Evolutionary conservation across 495 filamentous ascomycete species (phyloP), one percentile per base, ranked within the genome.

Genomic region (Annulohypoxylon nitens): DNA sequence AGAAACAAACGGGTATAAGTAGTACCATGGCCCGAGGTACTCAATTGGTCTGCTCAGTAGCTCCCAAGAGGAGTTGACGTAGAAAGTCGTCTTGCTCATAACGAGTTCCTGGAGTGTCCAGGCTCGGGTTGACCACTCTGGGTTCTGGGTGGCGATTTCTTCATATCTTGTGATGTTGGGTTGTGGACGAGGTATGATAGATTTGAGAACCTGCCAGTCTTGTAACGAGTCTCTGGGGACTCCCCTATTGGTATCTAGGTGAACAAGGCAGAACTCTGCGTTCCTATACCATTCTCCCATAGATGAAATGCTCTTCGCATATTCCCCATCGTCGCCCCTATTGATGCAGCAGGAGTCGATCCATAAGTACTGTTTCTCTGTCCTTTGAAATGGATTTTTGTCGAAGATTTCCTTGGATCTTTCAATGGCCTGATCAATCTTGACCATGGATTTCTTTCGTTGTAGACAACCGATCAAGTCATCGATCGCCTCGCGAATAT

Each of bases 71-170:
- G 77, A 78, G 54, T 86, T 86, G 34, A 81, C 79, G 68, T 82
- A 85, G 72, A 79, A 85, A 1, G 82, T 82, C 25, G 80, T 78
- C 74, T 81, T 83, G 71, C 84, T 86, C 77, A 84, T 76, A 26
- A 85, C 82, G 41, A 86, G 78, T 61, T 86, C 83, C 59, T 86
- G 84, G n/a, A 85, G 73, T 25, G 83, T 86, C 83, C 83, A 86
- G 8, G 80, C 83, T 51, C 82, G 75, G 2, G 78, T 81, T 0
- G 80, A 78, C 84, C 83, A 85, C 47, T 82, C 78, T 14, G 79
- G 78, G 11, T 70, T 48, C 16, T 69, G 58, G 2, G 3, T 26
- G 18, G 7, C 10, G 64, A 82, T 77, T 10, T 70, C 62, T 14
- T 64, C 53, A 50, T 78, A 83, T 10, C 16, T 66, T 4, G 25